A percentile compares a stretch with the other conserved stretches of the same genome.
These are phyloP conservation scores for Dioszegia crocea DNA, from an alignment of 768 basidiomycete genomes.

Conservation along the genomic window DNA sequence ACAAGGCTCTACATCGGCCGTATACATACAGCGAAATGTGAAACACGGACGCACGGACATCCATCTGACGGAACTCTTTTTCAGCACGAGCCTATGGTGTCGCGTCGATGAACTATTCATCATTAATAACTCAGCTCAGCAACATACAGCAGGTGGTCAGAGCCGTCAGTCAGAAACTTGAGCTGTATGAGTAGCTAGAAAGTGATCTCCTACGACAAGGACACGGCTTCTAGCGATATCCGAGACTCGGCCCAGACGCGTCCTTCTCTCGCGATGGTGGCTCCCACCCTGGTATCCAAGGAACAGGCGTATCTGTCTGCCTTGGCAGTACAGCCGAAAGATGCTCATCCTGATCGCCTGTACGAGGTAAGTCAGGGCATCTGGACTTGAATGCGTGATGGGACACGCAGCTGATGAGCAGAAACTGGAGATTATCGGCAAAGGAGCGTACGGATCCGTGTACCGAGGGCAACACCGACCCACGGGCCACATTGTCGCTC, in stretches of 20 bases:
- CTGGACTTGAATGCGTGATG: background rate
- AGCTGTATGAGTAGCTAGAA: too few species aligned
- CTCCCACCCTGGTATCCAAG: conserved; percentile 26
- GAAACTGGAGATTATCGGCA: conserved; percentile 87
- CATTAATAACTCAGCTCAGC: too few species aligned
- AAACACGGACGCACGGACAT: background rate
- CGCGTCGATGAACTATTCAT: background rate
- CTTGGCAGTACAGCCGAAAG: conserved; percentile 35
- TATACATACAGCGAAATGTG: too few species aligned
- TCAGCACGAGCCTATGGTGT: too few species aligned
- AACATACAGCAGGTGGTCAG: too few species aligned
- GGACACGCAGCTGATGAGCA: conserved; percentile 36
- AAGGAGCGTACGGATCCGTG: conserved; percentile 93
- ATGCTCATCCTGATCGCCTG: conserved; percentile 30
- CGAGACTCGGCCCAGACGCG: background rate
- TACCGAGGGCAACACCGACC: conserved; percentile 82
- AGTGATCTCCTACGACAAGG: background rate
- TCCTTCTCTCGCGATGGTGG: conserved; percentile 25
- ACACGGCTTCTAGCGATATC: background rate
- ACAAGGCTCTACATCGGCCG: too few species aligned
- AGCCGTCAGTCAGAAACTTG: too few species aligned
- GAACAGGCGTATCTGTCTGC: conserved; percentile 38
- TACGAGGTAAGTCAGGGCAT: conserved; percentile 32
- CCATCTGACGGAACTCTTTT: background rate
- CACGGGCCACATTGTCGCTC: conserved; percentile 82